phyloP scores from a whole-genome alignment of 768 basidiomycete species.

The Rubroboletus pulcherrimus region DNA sequence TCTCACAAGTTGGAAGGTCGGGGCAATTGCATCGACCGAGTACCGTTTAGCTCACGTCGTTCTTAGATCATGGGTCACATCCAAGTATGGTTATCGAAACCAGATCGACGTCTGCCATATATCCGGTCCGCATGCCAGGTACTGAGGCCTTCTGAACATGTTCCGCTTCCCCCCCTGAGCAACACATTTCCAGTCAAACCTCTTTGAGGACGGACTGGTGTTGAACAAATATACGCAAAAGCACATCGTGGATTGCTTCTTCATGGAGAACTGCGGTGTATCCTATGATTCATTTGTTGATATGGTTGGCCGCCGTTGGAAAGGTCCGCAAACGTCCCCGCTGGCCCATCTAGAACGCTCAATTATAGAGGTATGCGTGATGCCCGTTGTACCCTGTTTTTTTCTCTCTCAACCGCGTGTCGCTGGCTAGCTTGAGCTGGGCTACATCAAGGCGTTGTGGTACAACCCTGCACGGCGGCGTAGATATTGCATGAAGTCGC shows the following conservation, averaged over 20 bases:
- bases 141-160: conserved; percentile 9
- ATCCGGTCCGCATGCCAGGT: conserved; percentile 66
- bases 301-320: conserved; percentile 39
- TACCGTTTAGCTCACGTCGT: not conserved
- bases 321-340: conserved; percentile 32
- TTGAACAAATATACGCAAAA: conserved; percentile 46
- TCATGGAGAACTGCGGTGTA: conserved; percentile 58
- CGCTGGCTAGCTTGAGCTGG: conserved; percentile 48
- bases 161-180: not conserved
- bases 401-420: not conserved
- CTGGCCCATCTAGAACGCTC: conserved; percentile 40
- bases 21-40: not conserved
- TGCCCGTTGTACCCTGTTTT: not conserved
- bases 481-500: conserved; percentile 57
- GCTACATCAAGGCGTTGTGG: conserved; percentile 60
- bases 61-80: conserved; percentile 48
- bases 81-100: conserved; percentile 43
- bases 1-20: conserved; percentile 63
- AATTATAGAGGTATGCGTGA: conserved; percentile 33
- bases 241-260: conserved; percentile 63
- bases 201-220: conserved; percentile 53
- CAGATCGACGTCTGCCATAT: conserved; percentile 47
- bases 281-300: conserved; percentile 45
- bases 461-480: conserved; percentile 66
- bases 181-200: conserved; percentile 42